These are phyloP conservation scores for Quercus alba DNA, from an alignment of 306 rosid species.

Conservation along the genomic window DNA sequence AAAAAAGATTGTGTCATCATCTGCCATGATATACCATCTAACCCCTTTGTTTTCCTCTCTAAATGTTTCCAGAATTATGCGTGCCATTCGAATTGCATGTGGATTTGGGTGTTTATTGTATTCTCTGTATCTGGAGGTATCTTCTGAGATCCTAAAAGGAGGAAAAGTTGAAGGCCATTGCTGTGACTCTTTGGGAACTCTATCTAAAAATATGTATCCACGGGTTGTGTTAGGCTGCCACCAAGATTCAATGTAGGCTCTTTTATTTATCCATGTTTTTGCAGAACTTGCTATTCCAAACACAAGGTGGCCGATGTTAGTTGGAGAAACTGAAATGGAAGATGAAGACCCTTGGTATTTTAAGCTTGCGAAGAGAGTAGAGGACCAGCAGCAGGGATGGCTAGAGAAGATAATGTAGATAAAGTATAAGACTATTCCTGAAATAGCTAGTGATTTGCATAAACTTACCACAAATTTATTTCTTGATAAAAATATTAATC, in stretches of 20 bases:
- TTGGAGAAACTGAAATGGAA: neutral
- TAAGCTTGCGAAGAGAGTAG: neutral
- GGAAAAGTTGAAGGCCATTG: neutral
- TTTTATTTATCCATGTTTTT: neutral
- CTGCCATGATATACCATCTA: neutral
- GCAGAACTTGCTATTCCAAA: neutral
- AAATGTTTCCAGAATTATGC: neutral
- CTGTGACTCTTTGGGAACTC: neutral
- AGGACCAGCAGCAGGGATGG: neutral
- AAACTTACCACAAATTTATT: neutral
- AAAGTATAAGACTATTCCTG: neutral
- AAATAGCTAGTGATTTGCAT: neutral
- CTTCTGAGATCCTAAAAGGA: neutral
- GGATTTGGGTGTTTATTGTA: neutral
- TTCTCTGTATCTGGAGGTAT: neutral
- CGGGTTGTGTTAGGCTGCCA: neutral
- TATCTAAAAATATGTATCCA: neutral
- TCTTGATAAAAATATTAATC: neutral
- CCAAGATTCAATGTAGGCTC: neutral
- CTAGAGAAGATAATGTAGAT: neutral
- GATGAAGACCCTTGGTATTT: neutral
- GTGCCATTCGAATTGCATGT: neutral
- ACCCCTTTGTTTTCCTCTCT: neutral
- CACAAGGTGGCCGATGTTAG: neutral
- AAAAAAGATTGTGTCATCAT: constrained; percentile 1